Evolutionary conservation across 2,329 filamentous ascomycete genomes (phyloP).

Genomic region (Calonectria hawksworthii): DNA sequence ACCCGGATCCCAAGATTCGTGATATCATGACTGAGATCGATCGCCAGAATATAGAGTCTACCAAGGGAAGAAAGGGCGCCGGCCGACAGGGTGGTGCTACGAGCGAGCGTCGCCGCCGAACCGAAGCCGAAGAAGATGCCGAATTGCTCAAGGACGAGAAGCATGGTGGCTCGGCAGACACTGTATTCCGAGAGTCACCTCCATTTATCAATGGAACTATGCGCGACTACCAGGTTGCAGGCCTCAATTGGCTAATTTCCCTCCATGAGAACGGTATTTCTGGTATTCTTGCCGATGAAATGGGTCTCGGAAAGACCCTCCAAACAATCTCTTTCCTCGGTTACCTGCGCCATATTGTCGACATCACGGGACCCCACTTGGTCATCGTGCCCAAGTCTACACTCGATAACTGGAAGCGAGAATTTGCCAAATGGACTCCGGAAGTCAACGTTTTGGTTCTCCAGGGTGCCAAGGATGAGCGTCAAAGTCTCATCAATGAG

Average conservation of each 20-base stretch:
- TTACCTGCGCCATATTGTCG: constrained; percentile 91
- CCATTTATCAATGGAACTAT: constrained; percentile 89
- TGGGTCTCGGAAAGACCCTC: constrained; percentile 97
- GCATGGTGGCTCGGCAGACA: constrained; percentile 86
- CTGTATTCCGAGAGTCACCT: constrained; percentile 94
- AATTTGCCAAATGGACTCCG: constrained; percentile 94
- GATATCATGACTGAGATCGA: constrained; percentile 96
- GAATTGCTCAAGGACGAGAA: constrained; percentile 91
- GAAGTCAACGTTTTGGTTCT: constrained; percentile 95
- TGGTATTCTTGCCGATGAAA: constrained; percentile 97
- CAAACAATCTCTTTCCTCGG: constrained; percentile 98
- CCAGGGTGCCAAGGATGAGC: constrained; percentile 95
- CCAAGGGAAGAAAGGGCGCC: constrained; percentile 79
- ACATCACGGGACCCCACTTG: constrained; percentile 91
- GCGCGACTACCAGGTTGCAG: constrained; percentile 96
- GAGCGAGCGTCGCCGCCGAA: constrained; percentile 84
- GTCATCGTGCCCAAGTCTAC: constrained; percentile 97
- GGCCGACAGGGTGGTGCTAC: constrained; percentile 87
- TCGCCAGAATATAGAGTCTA: constrained; percentile 85
- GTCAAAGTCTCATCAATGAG: constrained; percentile 88
- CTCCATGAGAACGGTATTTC: constrained; percentile 99
- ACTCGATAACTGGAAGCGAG: constrained; percentile 97
- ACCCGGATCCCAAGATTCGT: constrained; percentile 94
- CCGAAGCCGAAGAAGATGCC: constrained; percentile 97
- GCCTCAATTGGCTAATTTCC: constrained; percentile 97